Conservation (phyloP, 768 basidiomycete species). For the Leccinum rimulosum region DNA sequence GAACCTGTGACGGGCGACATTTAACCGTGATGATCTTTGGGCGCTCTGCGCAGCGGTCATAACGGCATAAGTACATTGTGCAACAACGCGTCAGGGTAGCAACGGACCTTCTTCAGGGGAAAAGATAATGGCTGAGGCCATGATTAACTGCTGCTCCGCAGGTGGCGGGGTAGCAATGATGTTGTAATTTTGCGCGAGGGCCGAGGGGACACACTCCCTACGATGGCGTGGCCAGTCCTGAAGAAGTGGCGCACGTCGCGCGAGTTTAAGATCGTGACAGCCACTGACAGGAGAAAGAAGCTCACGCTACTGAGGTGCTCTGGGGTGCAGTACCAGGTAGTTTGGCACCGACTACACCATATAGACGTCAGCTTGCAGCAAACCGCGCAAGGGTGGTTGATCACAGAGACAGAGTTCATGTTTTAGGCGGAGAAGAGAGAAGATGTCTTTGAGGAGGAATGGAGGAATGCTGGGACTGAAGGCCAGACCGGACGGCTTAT, state of each 20-base stretch:
- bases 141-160: constrained; percentile 61
- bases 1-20: constrained; percentile 69
- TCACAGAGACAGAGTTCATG: constrained; percentile 55
- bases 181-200: constrained; percentile 49
- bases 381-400: constrained; percentile 73
- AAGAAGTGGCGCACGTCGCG: constrained; percentile 3
- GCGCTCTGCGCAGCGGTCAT: constrained; percentile 48
- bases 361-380: constrained; percentile 73
- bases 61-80: constrained; percentile 8
- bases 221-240: constrained; percentile 85
- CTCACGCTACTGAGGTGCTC: constrained; percentile 72
- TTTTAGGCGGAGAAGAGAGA: constrained; percentile 20
- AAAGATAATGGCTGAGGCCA: constrained; percentile 74
- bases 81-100: constrained; percentile 2
- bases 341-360: constrained; percentile 88
- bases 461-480: constrained; percentile 13
- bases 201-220: constrained; percentile 59
- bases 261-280: constrained; percentile 5
- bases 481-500: constrained; percentile 9
- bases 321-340: constrained; percentile 76
- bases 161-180: constrained; percentile 77
- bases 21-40: constrained; percentile 68
- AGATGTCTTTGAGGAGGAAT: constrained; percentile 16
- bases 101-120: constrained; percentile 67
- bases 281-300: not conserved